Base-by-base conservation (phyloP, 495 filamentous ascomycete species). In the Lasiosphaeria hispida region DNA sequence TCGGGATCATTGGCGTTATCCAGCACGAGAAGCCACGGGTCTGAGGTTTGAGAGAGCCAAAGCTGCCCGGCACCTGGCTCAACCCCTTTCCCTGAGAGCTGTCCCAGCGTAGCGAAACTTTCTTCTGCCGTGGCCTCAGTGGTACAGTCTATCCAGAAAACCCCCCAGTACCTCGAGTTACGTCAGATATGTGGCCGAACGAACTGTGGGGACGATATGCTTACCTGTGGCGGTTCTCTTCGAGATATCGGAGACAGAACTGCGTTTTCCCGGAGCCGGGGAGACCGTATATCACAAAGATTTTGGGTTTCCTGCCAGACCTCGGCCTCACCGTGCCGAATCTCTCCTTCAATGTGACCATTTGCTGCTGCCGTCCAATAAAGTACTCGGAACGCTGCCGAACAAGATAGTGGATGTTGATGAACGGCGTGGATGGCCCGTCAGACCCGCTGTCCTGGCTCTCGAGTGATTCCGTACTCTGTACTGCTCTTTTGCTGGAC, bases 61-160 rank as follows among this genome's bases (percentile, higher is more conserved):
- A 50, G 48, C 48, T 50, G 48, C 13, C 48, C 48, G 10, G 48
- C 48, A 4, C 48, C 48, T 36, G 48, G 30, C 9, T 35, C 48
- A 37, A 50, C 34, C 23, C 48, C 48, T 38, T 50, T 50, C n/a
- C 48, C 48, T 4, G 48, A 50, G 13, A 50, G 5, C 34, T 50
- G 48, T 8, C 48, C 48, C 13, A 50, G 48, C 30, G 17, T 13
- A 33, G 48, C 19, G 19, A 36, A 50, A n/a, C 48, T 50, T 14
- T 11, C 48, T 50, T 50, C 48, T 35, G 48, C 48, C 48, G 48
- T 50, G n/a, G 48, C 48, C 4, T 50, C 48, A 8, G 48, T 50
- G n/a, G 48, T 50, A 36, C 48, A 50, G 34, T 50, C 48, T 14
- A 50, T 50, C 48, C 48, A 50, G 48, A 50, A 50, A 38, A 36